Percentiles rank a stretch among this genome's conserved stretches.
phyloP scores from a whole-genome alignment of 805 yeast species.

The Teunomyces panamensis region DNA sequence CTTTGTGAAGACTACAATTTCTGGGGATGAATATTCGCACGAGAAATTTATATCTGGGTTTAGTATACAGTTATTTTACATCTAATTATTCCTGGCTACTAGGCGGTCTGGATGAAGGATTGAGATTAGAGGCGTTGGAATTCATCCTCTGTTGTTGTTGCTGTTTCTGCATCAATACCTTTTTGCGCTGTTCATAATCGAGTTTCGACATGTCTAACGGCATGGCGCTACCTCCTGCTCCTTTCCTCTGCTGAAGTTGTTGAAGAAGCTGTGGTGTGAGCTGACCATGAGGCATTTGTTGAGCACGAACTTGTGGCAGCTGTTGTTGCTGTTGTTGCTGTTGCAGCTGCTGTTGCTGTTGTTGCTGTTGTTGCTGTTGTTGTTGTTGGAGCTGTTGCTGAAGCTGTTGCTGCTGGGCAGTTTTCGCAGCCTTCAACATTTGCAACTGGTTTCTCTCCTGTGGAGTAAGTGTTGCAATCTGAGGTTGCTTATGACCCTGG shows the following conservation, averaged over 20 bases:
- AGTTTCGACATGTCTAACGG: constrained; percentile 24
- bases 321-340: neutral
- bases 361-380: constrained; percentile 16
- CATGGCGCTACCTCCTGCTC: constrained; percentile 3
- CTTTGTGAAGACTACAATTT: neutral
- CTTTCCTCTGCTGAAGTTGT: constrained; percentile 10
- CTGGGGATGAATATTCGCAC: neutral
- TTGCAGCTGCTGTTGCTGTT: constrained; percentile 8
- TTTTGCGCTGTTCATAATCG: constrained; percentile 38
- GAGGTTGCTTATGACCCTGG: constrained; percentile 17
- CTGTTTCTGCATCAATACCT: constrained; percentile 31
- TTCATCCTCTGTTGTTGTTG: constrained; percentile 19
- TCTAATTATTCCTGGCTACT: constrained; percentile 1
- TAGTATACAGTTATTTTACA: constrained; percentile 3
- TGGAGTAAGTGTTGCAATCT: constrained; percentile 39
- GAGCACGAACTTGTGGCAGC: constrained; percentile 2
- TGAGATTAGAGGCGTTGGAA: neutral
- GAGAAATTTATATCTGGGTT: neutral
- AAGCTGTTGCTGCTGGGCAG: constrained; percentile 27
- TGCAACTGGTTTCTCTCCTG: constrained; percentile 43
- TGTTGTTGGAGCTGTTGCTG: constrained; percentile 19
- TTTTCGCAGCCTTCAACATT: constrained; percentile 35
- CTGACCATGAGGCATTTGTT: constrained; percentile 5
- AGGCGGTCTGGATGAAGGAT: constrained; percentile 1
- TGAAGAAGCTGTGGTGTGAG: constrained; percentile 6